phyloP scores from a whole-genome alignment of 805 yeast species.

The Alloascoidea africana region DNA sequence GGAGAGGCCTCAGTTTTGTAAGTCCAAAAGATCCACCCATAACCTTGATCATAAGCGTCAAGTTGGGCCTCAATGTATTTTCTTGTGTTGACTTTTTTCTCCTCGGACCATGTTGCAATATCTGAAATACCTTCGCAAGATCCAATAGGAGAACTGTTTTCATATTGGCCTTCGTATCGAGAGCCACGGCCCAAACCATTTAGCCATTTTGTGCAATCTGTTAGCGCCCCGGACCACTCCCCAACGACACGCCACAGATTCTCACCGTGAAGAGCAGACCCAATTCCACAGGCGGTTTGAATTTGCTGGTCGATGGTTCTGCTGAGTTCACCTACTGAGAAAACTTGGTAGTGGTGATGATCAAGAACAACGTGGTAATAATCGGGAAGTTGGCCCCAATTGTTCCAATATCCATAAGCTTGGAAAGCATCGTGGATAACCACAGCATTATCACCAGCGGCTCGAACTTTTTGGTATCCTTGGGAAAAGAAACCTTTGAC shows the following conservation, averaged over 20 bases:
- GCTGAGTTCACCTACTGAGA: conserved; percentile 44
- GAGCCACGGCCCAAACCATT: conserved; percentile 81
- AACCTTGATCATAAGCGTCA: conserved; percentile 61
- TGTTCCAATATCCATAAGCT: conserved; percentile 45
- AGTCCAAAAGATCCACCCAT: conserved; percentile 91
- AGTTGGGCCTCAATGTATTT: conserved; percentile 78
- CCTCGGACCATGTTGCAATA: conserved; percentile 39
- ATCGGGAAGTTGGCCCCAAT: conserved; percentile 26
- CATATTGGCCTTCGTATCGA: conserved; percentile 55
- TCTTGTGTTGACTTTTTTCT: conserved; percentile 42
- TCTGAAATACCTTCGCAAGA: conserved; percentile 41
- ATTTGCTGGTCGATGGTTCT: conserved; percentile 50
- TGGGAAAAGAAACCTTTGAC: conserved; percentile 43
- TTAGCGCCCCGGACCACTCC: conserved; percentile 85
- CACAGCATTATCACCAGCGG: conserved; percentile 34
- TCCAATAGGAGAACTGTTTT: conserved; percentile 32
- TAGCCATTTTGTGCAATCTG: conserved; percentile 82
- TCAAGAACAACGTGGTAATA: conserved; percentile 65
- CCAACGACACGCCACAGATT: conserved; percentile 68
- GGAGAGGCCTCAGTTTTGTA: conserved; percentile 75
- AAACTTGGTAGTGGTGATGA: conserved; percentile 87
- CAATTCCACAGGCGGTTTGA: conserved; percentile 35
- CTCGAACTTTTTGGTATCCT: conserved; percentile 54
- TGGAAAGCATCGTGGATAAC: conserved; percentile 78
- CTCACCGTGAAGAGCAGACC: conserved; percentile 28